Percentiles rank a stretch among this genome's conserved stretches.
phyloP scores from a whole-genome alignment of 2,329 filamentous ascomycete species.

The Aspergillus japonicus region DNA sequence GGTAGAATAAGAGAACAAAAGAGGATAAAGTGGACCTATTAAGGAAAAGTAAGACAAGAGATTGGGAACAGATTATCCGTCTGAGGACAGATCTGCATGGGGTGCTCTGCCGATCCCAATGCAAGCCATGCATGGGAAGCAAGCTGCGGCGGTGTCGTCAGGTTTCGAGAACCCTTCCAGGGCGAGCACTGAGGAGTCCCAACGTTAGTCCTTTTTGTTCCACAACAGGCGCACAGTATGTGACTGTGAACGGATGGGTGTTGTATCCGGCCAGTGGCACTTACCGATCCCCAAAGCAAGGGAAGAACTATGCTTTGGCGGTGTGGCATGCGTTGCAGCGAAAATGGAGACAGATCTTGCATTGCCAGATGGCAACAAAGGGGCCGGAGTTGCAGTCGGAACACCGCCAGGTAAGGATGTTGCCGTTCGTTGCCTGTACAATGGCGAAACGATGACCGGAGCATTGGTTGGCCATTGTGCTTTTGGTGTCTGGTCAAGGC shows the following conservation, averaged over 20 bases:
- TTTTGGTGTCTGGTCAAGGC: neutral
- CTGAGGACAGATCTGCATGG: neutral
- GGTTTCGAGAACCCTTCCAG: neutral
- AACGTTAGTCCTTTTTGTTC: neutral
- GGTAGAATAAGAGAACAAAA: neutral
- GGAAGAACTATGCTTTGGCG: slow-evolving; percentile 29
- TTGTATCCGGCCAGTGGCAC: slow-evolving; percentile 1
- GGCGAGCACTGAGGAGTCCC: slow-evolving; percentile 1
- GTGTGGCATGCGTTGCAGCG: slow-evolving; percentile 43
- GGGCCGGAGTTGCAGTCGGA: slow-evolving; percentile 44
- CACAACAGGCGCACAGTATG: slow-evolving; percentile 5
- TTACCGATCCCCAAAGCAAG: slow-evolving; percentile 13
- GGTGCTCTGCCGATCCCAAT: neutral
- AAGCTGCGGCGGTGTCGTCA: neutral
- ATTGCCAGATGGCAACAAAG: slow-evolving; percentile 44
- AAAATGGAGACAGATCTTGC: slow-evolving; percentile 44
- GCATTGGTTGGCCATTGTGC: slow-evolving; percentile 41
- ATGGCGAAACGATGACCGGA: slow-evolving; percentile 41
- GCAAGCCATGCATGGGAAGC: neutral
- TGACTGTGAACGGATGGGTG: neutral
- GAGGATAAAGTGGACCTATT: slow-evolving; percentile 1
- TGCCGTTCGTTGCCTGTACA: slow-evolving; percentile 42
- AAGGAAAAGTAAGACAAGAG: neutral
- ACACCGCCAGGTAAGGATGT: slow-evolving; percentile 45
- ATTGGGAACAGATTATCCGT: neutral